Percentiles rank a stretch among this genome's conserved stretches.
Evolutionary conservation across 768 basidiomycete species (phyloP).

Genomic region (Lactarius tabidus): DNA sequence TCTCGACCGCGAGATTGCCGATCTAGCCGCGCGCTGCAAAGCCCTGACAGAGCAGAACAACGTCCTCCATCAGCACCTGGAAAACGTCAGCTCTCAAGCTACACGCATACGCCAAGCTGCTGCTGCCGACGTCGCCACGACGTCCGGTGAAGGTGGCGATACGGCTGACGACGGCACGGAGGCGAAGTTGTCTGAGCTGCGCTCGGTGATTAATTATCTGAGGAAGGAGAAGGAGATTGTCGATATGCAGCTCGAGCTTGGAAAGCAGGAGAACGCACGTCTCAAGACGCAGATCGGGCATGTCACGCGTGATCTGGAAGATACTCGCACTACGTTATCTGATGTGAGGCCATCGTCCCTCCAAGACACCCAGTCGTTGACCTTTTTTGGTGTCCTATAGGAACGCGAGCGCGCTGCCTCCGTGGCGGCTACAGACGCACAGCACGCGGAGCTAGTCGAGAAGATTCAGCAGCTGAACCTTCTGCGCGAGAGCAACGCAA

Average conservation of each 20-base stretch:
- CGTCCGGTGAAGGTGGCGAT: slow-evolving; percentile 41
- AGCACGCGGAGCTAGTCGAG: slow-evolving; percentile 81
- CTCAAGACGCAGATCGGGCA: slow-evolving; percentile 75
- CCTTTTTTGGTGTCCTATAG: slow-evolving; percentile 38
- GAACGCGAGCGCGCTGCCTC: slow-evolving; percentile 78
- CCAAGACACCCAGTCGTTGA: not conserved
- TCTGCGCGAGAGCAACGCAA: slow-evolving; percentile 83
- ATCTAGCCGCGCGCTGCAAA: slow-evolving; percentile 68
- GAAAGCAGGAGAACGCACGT: slow-evolving; percentile 71
- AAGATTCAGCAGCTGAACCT: slow-evolving; percentile 85
- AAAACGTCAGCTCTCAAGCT: slow-evolving; percentile 78
- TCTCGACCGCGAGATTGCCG: slow-evolving; percentile 71
- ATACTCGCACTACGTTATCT: slow-evolving; percentile 62
- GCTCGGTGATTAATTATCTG: slow-evolving; percentile 74
- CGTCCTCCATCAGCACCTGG: slow-evolving; percentile 77
- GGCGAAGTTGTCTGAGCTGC: slow-evolving; percentile 65
- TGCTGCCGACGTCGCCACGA: slow-evolving; percentile 50
- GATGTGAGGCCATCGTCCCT: slow-evolving; percentile 45
- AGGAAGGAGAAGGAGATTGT: slow-evolving; percentile 91
- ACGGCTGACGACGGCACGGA: slow-evolving; percentile 48
- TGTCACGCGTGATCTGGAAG: slow-evolving; percentile 62
- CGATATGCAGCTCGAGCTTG: slow-evolving; percentile 79
- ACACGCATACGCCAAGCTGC: slow-evolving; percentile 71
- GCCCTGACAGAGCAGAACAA: slow-evolving; percentile 74
- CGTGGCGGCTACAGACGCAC: slow-evolving; percentile 64